phyloP scores from a whole-genome alignment of 768 basidiomycete species.

The Serendipita vermifera region DNA sequence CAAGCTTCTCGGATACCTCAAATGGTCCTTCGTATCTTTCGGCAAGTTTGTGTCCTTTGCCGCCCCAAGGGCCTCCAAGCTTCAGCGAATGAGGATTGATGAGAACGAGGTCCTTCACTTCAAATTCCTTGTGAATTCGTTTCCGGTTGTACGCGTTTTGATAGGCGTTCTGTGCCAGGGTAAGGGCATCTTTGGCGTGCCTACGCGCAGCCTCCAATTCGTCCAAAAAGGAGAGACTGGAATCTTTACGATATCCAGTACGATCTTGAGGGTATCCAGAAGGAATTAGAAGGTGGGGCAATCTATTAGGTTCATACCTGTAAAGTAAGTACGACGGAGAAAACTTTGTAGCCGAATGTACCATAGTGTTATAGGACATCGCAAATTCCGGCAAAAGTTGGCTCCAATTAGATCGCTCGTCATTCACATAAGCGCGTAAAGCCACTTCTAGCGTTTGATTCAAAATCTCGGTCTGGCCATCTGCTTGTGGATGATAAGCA shows the following conservation, averaged over 20 bases:
- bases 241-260: too few relatives aligned
- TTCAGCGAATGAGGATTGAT: slow-evolving; percentile 21
- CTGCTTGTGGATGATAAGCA: slow-evolving; percentile 28
- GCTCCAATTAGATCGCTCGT: slow-evolving; percentile 20
- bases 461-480: slow-evolving; percentile 28
- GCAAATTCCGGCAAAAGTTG: slow-evolving; percentile 17
- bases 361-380: slow-evolving; percentile 24
- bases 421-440: slow-evolving; percentile 23
- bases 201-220: slow-evolving; percentile 10
- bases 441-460: slow-evolving; percentile 25
- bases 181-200: slow-evolving; percentile 12
- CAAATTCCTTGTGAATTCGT: slow-evolving; percentile 15
- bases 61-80: slow-evolving; percentile 17
- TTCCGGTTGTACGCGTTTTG: slow-evolving; percentile 17
- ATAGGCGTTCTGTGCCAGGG: slow-evolving; percentile 10
- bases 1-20: slow-evolving; percentile 21
- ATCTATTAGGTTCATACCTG: slow-evolving; percentile 21
- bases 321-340: slow-evolving; percentile 22
- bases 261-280: too few relatives aligned
- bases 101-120: slow-evolving; percentile 23
- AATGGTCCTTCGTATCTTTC: slow-evolving; percentile 25
- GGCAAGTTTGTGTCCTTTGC: slow-evolving; percentile 22
- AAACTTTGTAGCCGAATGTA: slow-evolving; percentile 21
- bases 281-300: background rate
- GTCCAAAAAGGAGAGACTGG: too few relatives aligned